Evolutionary conservation across 257 asterid genomes (phyloP), one percentile per base, ranked within the genome.

Genomic region (Haberlea rhodopensis): DNA sequence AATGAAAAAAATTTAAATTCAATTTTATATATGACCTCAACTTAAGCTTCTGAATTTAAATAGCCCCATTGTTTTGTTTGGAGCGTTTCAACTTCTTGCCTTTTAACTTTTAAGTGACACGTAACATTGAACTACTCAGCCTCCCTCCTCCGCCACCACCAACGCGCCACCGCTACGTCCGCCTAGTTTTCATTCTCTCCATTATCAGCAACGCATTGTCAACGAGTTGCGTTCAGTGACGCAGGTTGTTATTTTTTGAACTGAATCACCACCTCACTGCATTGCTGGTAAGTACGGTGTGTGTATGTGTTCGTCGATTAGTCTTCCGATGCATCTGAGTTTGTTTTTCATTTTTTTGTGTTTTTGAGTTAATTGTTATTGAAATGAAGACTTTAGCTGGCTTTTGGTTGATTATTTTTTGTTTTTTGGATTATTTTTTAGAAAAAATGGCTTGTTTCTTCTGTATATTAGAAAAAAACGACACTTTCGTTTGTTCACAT

Each of bases 51-150:
- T 40, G 48, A 68, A 63, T 63, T 70, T 65, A 13, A n/a, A 76
- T 77, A 62, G 71, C 66, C 62, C 64, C 72, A 69, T 69, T n/a
- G 77, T 78, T 80, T 88, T 80, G 95, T n/a, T n/a, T n/a, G n/a
- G 84, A 75, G 81, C 79, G 67, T 78, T 78, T 79, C 87, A 81
- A 78, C 82, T 78, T 60, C 82, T 73, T 70, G 75, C 73, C 80
- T 80, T 81, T 73, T 69, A 80, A 77, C n/a, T n/a, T n/a, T n/a
- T n/a, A n/a, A n/a, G 85, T 67, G 89, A 80, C 91, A 84, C 87
- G 76, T 74, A 78, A 75, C 75, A 72, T 77, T 24, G 73, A 77
- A 65, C 45, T 78, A 48, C 57, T 18, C 45, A 61, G 10, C 70
- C n/a, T n/a, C n/a, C n/a, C n/a, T n/a, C n/a, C n/a, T n/a, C 67